Base-by-base conservation (phyloP, 805 yeast species). In the Candida ficus region DNA sequence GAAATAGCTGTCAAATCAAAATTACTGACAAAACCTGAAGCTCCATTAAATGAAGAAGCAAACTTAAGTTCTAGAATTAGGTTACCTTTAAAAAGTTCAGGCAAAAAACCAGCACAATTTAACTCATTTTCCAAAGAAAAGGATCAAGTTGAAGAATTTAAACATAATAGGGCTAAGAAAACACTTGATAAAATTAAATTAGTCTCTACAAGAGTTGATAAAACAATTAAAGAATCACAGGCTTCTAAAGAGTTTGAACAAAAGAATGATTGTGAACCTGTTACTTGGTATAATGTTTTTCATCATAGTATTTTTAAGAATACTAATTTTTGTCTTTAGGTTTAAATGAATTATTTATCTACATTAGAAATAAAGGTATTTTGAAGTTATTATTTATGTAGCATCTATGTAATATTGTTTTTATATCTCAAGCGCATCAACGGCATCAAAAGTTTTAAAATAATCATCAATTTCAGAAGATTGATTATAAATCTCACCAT, bases 231-330 rank as follows among this genome's bases (percentile, higher is more conserved):
- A 16, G 33, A 33, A 4, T 14, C 18, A 3, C 20, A 23, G 2
- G 7, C 21, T 7, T 19, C 29, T 12, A 16, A 38, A 18, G 18
- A 17, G 7, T 17, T 13, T 11, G 20, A 35, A 11, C 8, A 29
- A 7, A 35, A 18, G 13, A 12, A 35, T 2, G 61, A 61, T 21
- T 75, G 80, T 56, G 71, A 65, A 21, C 68, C 68, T 4, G 66
- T 75, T 10, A 74, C 78, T 0, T 75, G 80, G 80, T 67, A 54
- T 46, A 73, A 68, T 41, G 66, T 74, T 0, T 69, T 76, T 45
- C 76, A 67, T 45, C 71, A 71, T 41, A 66, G 75, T 38, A 59
- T 75, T 7, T 74, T 73, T 51, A 79, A 78, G 0, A 67, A 64
- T 35, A 72, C 62, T 17, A 53, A 54, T 25, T 54, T 62, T 42